Evolutionary conservation across 2,329 filamentous ascomycete species (phyloP), one percentile per base, ranked within the genome.

Genomic region (Talaromyces sp.): DNA sequence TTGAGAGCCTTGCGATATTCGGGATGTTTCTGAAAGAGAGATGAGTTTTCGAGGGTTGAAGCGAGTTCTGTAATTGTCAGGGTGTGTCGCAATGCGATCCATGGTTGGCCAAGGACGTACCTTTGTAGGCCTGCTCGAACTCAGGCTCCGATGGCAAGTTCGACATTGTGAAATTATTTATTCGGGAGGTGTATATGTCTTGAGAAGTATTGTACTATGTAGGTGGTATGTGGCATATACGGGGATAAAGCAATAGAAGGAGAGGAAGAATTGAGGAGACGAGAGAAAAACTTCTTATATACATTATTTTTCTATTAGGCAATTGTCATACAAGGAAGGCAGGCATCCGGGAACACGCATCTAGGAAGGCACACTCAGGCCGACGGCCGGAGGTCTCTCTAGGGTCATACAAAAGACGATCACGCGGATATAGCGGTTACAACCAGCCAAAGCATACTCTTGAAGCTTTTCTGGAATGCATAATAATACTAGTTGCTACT

Each of bases 91-190:
- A 2, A 48, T 33, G 7, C 10, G 9, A 7, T 48, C 43, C 35
- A 40, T 28, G 31, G 37, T 25, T 35, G 40, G 41, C 53, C 39
- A 43, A 53, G 15, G 71, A 39, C 3, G 13, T 80, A 95, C 91
- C 91, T 77, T 91, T 90, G 85, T 96, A 96, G 72, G 93, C 93
- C 85, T 97, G 93, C 86, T 97, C 87, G 81, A 97, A 97, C 82
- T 99, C 93, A 72, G 94, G 93, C 85, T 97, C 93, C 64, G 80
- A 79, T 54, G 89, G 85, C 70, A 94, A 83, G 81, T 94, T 88
- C 66, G 91, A 89, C 89, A 95, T 94, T 65, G 31, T 17, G 28
- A 8, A 11, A n/a, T 31, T 41, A 17, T 54, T 22, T 41, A 25
- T 41, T 11, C 31, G 25, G 21, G n/a, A 41, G 19, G 48, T 39